A percentile compares a stretch with the other conserved stretches of the same genome.
phyloP scores from a whole-genome alignment of 2,329 filamentous ascomycete genomes.

The Tolypocladium capitatum region DNA sequence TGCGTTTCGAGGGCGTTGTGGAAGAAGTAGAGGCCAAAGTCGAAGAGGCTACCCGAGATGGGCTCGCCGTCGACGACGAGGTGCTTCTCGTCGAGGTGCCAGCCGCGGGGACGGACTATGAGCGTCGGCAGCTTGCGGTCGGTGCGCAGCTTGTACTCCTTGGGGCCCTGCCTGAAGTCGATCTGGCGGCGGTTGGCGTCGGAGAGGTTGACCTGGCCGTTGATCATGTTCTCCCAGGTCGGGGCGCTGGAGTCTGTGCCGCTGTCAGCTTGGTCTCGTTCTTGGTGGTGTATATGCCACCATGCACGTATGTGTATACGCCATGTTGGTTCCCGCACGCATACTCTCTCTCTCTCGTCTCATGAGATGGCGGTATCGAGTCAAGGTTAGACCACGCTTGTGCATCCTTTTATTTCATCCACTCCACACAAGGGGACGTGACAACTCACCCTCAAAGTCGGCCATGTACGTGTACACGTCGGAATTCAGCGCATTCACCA shows the following conservation, averaged over 20 bases:
- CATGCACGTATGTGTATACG: background rate
- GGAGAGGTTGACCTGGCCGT: conserved; percentile 94
- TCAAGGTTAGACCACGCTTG: background rate
- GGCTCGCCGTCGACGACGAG: conserved; percentile 90
- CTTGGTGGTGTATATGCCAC: background rate
- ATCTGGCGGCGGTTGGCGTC: conserved; percentile 88
- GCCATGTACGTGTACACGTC: conserved; percentile 99
- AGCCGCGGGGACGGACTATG: conserved; percentile 87
- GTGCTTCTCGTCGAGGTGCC: conserved; percentile 98
- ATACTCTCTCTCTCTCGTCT: background rate
- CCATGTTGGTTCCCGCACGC: background rate
- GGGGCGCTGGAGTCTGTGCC: conserved; percentile 75
- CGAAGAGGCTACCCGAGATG: conserved; percentile 84
- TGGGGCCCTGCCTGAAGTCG: conserved; percentile 89
- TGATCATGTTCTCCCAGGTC: conserved; percentile 99
- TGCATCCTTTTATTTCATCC: conserved; percentile 2
- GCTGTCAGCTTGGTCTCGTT: conserved; percentile 5
- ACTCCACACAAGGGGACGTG: background rate
- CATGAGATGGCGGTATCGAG: background rate
- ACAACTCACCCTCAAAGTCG: conserved; percentile 75
- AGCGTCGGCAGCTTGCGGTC: conserved; percentile 77
- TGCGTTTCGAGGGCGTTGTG: conserved; percentile 89
- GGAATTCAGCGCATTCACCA: conserved; percentile 91
- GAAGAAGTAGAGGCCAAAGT: conserved; percentile 98
- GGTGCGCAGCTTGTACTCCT: conserved; percentile 94